Conservation (phyloP, 331 rosid genomes). For the Erythrophleum ivorense region DNA sequence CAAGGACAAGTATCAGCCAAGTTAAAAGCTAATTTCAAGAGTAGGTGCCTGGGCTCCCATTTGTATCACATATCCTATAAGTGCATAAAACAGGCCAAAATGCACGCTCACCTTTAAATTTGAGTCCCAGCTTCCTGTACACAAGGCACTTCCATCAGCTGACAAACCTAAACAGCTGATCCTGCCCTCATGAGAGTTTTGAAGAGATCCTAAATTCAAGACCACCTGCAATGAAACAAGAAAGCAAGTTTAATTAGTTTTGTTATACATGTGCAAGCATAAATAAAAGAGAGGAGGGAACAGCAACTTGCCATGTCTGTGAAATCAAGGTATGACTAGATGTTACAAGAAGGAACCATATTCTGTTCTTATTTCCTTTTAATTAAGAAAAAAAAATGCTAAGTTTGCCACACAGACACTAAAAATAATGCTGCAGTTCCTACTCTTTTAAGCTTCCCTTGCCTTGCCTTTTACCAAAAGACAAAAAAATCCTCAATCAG, state of each 20-base stretch:
- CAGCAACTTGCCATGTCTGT: conserved; percentile 12
- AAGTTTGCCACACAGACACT: conserved; percentile 2
- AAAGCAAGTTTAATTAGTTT: conserved; percentile 8
- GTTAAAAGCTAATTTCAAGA: conserved; percentile 19
- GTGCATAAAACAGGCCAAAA: conserved; percentile 17
- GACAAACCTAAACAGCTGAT: conserved; percentile 94
- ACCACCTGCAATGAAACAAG: conserved; percentile 45
- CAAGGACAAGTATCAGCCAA: background rate
- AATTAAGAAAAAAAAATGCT: background rate
- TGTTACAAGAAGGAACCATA: conserved; percentile 23
- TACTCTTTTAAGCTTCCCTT: background rate
- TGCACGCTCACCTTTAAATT: conserved; percentile 65
- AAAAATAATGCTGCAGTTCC: conserved; percentile 23
- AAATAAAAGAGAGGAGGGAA: conserved; percentile 3
- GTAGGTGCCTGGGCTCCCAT: background rate
- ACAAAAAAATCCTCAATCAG: background rate
- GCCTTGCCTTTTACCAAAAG: conserved; percentile 5
- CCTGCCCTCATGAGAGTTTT: conserved; percentile 75
- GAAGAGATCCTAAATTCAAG: conserved; percentile 92
- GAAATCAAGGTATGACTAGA: conserved; percentile 16
- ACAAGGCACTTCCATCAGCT: conserved; percentile 99
- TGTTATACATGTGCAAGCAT: conserved; percentile 20
- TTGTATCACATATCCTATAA: conserved; percentile 9
- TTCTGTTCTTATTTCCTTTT: background rate
- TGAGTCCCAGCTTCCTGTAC: conserved; percentile 98